phyloP scores from a whole-genome alignment of 495 filamentous ascomycete genomes.

The Neurospora sp. region DNA sequence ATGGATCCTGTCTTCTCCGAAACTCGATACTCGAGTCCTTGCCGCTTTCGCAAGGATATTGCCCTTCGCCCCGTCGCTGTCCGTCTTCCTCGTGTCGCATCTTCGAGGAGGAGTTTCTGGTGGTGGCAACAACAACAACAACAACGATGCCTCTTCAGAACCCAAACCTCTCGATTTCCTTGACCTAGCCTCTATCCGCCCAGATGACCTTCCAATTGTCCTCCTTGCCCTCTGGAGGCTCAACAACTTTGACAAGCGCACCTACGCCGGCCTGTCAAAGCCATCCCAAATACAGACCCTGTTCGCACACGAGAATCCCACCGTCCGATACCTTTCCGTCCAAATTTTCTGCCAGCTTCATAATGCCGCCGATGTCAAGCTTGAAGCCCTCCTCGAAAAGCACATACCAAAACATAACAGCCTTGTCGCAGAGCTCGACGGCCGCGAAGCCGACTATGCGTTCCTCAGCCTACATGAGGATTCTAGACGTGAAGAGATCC shows the following conservation, averaged over 20 bases:
- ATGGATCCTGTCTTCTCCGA: conserved; percentile 46
- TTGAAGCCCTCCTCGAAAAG: conserved; percentile 56
- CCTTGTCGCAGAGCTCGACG: conserved; percentile 66
- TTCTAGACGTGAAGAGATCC: conserved; percentile 32
- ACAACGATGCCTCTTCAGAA: neutral
- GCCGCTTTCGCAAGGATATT: conserved; percentile 69
- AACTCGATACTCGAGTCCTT: conserved; percentile 44
- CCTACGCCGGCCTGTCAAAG: conserved; percentile 50
- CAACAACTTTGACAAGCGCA: conserved; percentile 58
- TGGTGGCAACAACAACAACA: neutral
- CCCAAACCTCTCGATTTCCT: conserved; percentile 4
- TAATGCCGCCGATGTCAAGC: conserved; percentile 67
- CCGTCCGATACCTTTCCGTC: conserved; percentile 71
- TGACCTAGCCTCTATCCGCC: conserved; percentile 12
- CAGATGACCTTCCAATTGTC: conserved; percentile 26
- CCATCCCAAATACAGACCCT: conserved; percentile 58
- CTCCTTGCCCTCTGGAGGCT: conserved; percentile 69
- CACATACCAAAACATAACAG: conserved; percentile 49
- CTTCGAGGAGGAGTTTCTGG: conserved; percentile 9
- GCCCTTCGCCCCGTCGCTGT: conserved; percentile 66
- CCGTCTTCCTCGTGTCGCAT: conserved; percentile 36
- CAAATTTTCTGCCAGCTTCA: conserved; percentile 69
- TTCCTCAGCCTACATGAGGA: conserved; percentile 80
- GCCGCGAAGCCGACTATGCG: conserved; percentile 65
- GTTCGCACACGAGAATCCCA: conserved; percentile 48